Base-by-base conservation (phyloP, 129 eudicot species). In the Heracleum sosnowskyi region DNA sequence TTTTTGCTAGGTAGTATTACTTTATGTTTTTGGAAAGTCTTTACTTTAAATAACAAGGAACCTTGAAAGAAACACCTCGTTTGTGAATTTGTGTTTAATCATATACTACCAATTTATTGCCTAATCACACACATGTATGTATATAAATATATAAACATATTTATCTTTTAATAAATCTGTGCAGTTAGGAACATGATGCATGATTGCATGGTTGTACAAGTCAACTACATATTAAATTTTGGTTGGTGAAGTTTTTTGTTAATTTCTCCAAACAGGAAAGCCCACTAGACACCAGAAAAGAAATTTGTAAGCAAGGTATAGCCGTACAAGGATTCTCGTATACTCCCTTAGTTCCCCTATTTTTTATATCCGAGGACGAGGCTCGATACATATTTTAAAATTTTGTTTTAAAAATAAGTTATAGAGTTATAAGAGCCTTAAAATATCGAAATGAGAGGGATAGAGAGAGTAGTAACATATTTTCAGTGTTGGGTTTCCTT, bases 211-310 rank as follows among this genome's bases (percentile, higher is more conserved):
- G 76, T 20, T 72, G 76, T 12, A 28, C 76, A 39, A 72, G 76
- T 37, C 49, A 72, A 24, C 45, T 72, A n/a, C 17, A 40, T 72
- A 22, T 72, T 39, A 24, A 72, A 40, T 7, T 40, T 39, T 72
- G 24, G 76, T 72, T 22, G 76, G 76, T 72, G 76, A 72, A 39
- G 51, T 41, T 72, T n/a, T 24, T 41, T 40, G 20, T 69, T 36
- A 9, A 11, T 22, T 37, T 40, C 0, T n/a, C 36, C 53, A 72
- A 72, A 72, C 53, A 72, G 41, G 53, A 72, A 24, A n/a, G 3
- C 75, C 53, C 76, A n/a, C 53, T n/a, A 4, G 44, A 35, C 29
- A n/a, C 20, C 34, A 37, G 17, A 24, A 24, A 4, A 12, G 76
- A 9, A n/a, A 44, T 36, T 37, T 17, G 20, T 29, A 63, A 63